Conservation (phyloP, 2,329 filamentous ascomycete species). For the Talaromyces sp. region DNA sequence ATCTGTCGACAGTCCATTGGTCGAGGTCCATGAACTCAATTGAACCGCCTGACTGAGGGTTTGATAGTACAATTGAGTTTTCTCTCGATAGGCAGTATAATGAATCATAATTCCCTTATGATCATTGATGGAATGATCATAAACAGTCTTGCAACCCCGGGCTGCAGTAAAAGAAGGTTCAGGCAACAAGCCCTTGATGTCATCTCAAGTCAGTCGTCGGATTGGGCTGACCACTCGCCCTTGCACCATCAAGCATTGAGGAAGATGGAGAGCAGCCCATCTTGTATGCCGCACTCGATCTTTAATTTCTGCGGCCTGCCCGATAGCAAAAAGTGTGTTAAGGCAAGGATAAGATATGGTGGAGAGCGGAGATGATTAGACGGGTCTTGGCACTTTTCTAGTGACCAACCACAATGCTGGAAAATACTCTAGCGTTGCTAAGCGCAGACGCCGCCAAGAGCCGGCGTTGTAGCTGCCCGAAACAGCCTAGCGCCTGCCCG, state of each 20-base stretch:
- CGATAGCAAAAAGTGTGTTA: too few relatives aligned
- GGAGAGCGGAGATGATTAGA: not conserved
- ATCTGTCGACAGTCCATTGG: not conserved
- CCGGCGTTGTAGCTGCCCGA: not conserved
- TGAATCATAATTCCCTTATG: not conserved
- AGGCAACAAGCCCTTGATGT: not conserved
- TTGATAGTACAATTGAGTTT: not conserved
- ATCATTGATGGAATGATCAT: not conserved
- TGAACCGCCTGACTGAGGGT: too few relatives aligned
- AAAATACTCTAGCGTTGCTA: not conserved
- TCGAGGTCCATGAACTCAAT: not conserved
- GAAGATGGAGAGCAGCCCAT: not conserved
- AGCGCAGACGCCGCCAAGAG: constrained; percentile 2
- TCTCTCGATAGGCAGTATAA: not conserved
- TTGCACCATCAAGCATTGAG: not conserved
- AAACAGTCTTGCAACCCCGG: not conserved
- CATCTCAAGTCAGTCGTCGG: not conserved
- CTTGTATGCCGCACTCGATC: not conserved
- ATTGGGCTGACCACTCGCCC: too few relatives aligned
- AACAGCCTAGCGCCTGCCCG: not conserved
- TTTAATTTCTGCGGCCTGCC: too few relatives aligned
- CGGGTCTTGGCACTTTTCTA: not conserved
- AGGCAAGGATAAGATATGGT: not conserved
- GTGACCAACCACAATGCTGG: not conserved
- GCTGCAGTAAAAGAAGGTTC: not conserved